Evolutionary conservation across 1,139 yeast species (phyloP).

Genomic region (Sporopachydermia cereana): DNA sequence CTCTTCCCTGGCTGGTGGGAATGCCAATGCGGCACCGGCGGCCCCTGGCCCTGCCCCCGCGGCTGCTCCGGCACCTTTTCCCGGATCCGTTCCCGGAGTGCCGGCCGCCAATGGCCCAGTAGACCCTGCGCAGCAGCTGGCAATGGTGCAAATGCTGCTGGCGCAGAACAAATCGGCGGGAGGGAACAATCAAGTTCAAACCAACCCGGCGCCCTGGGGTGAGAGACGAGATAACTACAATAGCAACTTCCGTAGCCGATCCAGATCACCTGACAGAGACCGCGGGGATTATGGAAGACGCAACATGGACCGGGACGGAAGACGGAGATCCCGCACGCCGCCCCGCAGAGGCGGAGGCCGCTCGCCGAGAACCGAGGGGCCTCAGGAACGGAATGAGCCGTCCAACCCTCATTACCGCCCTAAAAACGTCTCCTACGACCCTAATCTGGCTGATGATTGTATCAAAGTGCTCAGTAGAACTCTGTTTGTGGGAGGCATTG

Average conservation of each 20-base stretch:
- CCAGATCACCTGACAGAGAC: slow-evolving; percentile 19
- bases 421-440: slow-evolving; percentile 58
- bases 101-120: slow-evolving; percentile 10
- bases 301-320: slow-evolving; percentile 26
- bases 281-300: slow-evolving; percentile 10
- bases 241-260: slow-evolving; percentile 12
- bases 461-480: slow-evolving; percentile 84
- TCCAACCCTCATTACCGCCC: slow-evolving; percentile 67
- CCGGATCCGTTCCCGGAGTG: slow-evolving; percentile 13
- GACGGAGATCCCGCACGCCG: slow-evolving; percentile 50
- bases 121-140: slow-evolving; percentile 26
- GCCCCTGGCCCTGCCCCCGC: slow-evolving; percentile 18
- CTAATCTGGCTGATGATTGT: slow-evolving; percentile 63
- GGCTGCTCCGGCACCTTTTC: slow-evolving; percentile 12
- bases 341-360: slow-evolving; percentile 23
- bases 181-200: slow-evolving; percentile 12
- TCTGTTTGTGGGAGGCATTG: slow-evolving; percentile 87
- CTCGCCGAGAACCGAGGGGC: slow-evolving; percentile 27
- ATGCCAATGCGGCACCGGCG: slow-evolving; percentile 16
- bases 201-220: slow-evolving; percentile 8
- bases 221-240: slow-evolving; percentile 10
- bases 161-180: slow-evolving; percentile 13
- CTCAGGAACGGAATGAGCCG: slow-evolving; percentile 50
- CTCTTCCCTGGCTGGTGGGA: slow-evolving; percentile 34
- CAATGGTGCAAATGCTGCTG: slow-evolving; percentile 34